Evolutionary conservation across 1,139 yeast genomes (phyloP), one percentile per base, ranked within the genome.

Genomic region (Candida sp.): DNA sequence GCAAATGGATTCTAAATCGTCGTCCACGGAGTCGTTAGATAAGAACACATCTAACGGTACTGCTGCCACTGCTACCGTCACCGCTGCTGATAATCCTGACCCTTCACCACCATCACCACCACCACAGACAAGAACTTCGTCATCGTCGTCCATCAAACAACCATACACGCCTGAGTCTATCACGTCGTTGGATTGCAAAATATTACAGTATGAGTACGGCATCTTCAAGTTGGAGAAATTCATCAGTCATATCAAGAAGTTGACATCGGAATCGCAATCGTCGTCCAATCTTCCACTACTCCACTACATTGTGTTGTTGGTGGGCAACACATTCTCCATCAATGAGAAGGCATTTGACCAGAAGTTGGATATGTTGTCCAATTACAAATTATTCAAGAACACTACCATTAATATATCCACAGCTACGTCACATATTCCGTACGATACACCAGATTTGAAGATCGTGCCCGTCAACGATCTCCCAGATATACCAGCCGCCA

Each of bases 251-350:
- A 47, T 72, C 22, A 58, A 53, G 48, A 47, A 53, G 23, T 46
- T 66, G 23, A 43, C 42, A 37, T 9, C 41, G 5, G 47, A 35
- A 17, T 25, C 44, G 12, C 35, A 38, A 23, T 28, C 39, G 7
- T 42, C 38, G 26, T 27, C 54, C 23, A 39, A 35, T 42, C 49
- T 68, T 9, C 70, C 74, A 4, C 58, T 76, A 44, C 59, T 76
- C 34, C 78, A 76, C 50, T 76, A 74, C 57, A 61, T 77, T 35
- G 65, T 71, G 1, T 60, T 78, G 6, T 58, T 82, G 27, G 57
- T 73, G 1, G 84, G 86, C 0, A 72, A 72, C 30, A 57, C 78
- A 2, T 76, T 83, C 61, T 75, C 83, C 46, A 75, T 83, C 44
- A 79, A 77, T 55, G 87, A 83, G 37, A 60, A 58, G n/a, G 70